Evolutionary conservation across 2,329 filamentous ascomycete species (phyloP), one percentile per base, ranked within the genome.

Genomic region (Tothia fuscella): DNA sequence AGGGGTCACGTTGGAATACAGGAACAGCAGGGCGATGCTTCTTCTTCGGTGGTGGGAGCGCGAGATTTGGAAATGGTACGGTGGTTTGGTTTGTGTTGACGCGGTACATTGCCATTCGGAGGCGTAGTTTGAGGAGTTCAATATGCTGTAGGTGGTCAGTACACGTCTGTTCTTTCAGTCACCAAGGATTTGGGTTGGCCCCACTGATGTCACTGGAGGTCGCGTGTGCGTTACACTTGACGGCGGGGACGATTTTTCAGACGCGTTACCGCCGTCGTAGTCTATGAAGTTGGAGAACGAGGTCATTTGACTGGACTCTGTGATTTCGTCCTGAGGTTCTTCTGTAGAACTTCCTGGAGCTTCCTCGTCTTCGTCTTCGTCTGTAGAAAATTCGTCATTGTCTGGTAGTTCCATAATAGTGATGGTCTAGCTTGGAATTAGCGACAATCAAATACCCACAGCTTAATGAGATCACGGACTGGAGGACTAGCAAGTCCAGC

Each of bases 61-160:
- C 24, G 30, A 86, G 65, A 34, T 73, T 61, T 42, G 76, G 67
- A 46, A 84, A 69, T 1, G 80, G 78, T 21, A 82, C 68, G 44
- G 72, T 64, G 41, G 76, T 71, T 59, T 88, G 82, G 46, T 81
- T 77, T 2, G 82, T 87, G 44, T 71, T 72, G 49, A 88, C 67
- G 60, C 87, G 87, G 66, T 86, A 87, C 53, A 72, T 73, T 12
- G 80, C 82, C 16, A 86, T 71, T 21, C 73, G 69, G 13, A 88
- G 72, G n/a, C 81, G 72, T 7, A 84, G 68, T 39, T 72, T 72
- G 33, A 87, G 65, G 37, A 76, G 72, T 53, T 81, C 73, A 16
- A 77, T 78, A 60, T 74, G 72, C 71, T 82, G 16, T 13, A n/a
- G 10, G 10, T 26, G 57, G 41, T 43, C 25, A 36, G n/a, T 12